Evolutionary conservation across 1,284 basidiomycete species (phyloP).

Genomic region (Melampsora larici-populina): DNA sequence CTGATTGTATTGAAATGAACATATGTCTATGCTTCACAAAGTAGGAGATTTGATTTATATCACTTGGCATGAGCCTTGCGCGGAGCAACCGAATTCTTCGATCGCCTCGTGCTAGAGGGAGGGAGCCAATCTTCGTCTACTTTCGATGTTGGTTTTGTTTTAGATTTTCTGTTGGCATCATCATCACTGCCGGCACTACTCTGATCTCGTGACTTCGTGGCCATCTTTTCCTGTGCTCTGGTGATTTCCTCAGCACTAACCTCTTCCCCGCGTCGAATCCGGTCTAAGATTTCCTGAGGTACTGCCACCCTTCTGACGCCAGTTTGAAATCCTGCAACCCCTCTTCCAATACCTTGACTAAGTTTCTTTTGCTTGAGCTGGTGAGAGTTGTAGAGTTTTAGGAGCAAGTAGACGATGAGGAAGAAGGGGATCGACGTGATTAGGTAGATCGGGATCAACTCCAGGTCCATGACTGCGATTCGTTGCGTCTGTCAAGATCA

Average conservation of each 20-base stretch:
- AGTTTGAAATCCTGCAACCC: constrained; percentile 32
- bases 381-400: background rate
- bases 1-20: no score
- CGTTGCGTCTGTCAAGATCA: background rate
- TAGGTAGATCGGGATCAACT: constrained; percentile 34
- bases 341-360: constrained; percentile 34
- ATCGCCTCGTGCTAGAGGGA: background rate
- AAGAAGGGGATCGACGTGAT: constrained; percentile 1
- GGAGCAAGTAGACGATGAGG: constrained; percentile 1
- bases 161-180: background rate
- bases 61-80: background rate
- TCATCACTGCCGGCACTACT: background rate
- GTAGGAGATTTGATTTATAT: background rate
- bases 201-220: background rate
- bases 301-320: constrained; percentile 22
- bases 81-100: background rate
- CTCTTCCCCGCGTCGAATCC: constrained; percentile 34
- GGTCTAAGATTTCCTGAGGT: constrained; percentile 30
- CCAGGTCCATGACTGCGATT: constrained; percentile 6
- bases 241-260: constrained; percentile 38
- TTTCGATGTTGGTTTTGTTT: background rate
- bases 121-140: constrained; percentile 25
- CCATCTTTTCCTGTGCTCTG: constrained; percentile 22
- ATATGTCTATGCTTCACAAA: no score
- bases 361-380: constrained; percentile 9